Percentiles rank a stretch among this genome's conserved stretches.
These are phyloP conservation scores for Phytophthora sojae DNA, from an alignment of 352 stramenopile species.

Conservation along the genomic window DNA sequence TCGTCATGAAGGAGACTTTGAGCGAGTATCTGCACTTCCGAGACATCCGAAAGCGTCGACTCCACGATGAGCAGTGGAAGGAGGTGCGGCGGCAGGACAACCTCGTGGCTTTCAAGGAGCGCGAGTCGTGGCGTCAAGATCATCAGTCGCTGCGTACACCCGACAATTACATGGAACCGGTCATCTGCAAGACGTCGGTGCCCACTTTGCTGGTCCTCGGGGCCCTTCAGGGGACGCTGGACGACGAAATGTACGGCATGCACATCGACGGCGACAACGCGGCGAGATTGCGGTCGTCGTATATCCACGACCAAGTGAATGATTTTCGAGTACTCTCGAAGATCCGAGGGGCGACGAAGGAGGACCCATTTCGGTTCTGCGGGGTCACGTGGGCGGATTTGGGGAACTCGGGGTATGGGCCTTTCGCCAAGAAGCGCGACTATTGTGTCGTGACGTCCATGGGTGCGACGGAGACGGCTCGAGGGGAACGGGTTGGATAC, in stretches of 20 bases:
- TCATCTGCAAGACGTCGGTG: slow-evolving; percentile 34
- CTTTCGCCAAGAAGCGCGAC: slow-evolving; percentile 42
- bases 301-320: slow-evolving; percentile 51
- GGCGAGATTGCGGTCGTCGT: slow-evolving; percentile 46
- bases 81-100: slow-evolving; percentile 42
- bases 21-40: slow-evolving; percentile 44
- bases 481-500: slow-evolving; percentile 48
- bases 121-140: slow-evolving; percentile 36
- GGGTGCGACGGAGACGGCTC: slow-evolving; percentile 30
- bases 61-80: slow-evolving; percentile 50
- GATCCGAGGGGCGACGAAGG: slow-evolving; percentile 34
- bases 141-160: slow-evolving; percentile 30
- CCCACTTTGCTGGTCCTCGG: slow-evolving; percentile 46
- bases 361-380: slow-evolving; percentile 48
- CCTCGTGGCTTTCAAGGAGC: slow-evolving; percentile 53
- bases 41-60: slow-evolving; percentile 36
- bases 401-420: slow-evolving; percentile 28
- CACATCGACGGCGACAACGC: slow-evolving; percentile 38
- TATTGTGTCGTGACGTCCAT: slow-evolving; percentile 45
- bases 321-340: slow-evolving; percentile 45
- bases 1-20: slow-evolving; percentile 40
- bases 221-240: slow-evolving; percentile 56
- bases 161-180: slow-evolving; percentile 24
- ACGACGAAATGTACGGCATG: slow-evolving; percentile 68
- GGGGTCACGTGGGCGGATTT: slow-evolving; percentile 50